Percentiles rank a stretch among this genome's conserved stretches.
These are phyloP conservation scores for Podaxis mareebaensis DNA, from an alignment of 768 basidiomycete genomes.

Conservation along the genomic window DNA sequence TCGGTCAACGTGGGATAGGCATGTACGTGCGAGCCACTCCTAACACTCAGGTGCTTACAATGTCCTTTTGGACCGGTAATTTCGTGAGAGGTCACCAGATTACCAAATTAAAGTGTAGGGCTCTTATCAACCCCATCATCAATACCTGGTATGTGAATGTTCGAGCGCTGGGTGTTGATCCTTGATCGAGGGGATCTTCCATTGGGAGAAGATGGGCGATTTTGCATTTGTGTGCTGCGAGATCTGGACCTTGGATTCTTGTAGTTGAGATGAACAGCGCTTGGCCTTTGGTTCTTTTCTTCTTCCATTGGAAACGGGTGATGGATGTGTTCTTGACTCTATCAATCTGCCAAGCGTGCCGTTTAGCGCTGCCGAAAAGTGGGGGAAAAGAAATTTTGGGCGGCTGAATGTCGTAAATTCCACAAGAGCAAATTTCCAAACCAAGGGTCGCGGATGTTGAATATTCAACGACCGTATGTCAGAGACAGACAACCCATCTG, in stretches of 20 bases:
- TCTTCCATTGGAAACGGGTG: background rate
- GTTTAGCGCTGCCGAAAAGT: background rate
- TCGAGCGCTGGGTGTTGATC: background rate
- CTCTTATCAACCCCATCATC: background rate
- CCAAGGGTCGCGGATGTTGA: background rate
- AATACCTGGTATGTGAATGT: background rate
- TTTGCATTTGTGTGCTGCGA: background rate
- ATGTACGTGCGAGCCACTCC: background rate
- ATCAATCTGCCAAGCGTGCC: background rate
- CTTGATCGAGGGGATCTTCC: slow-evolving; percentile 8
- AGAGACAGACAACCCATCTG: background rate
- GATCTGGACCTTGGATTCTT: background rate
- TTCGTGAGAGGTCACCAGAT: background rate
- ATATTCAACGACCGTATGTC: background rate
- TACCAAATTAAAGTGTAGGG: background rate
- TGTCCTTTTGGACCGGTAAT: background rate
- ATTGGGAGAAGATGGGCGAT: background rate
- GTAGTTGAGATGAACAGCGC: background rate
- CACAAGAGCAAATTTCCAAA: background rate
- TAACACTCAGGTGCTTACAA: background rate
- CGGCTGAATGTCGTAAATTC: background rate
- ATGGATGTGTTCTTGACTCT: background rate
- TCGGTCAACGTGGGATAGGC: slow-evolving; percentile 7
- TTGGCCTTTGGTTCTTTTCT: background rate
- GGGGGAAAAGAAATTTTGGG: background rate